Evolutionary conservation across 2,329 filamentous ascomycete genomes (phyloP).

Genomic region (Taxawa tesnikishii): DNA sequence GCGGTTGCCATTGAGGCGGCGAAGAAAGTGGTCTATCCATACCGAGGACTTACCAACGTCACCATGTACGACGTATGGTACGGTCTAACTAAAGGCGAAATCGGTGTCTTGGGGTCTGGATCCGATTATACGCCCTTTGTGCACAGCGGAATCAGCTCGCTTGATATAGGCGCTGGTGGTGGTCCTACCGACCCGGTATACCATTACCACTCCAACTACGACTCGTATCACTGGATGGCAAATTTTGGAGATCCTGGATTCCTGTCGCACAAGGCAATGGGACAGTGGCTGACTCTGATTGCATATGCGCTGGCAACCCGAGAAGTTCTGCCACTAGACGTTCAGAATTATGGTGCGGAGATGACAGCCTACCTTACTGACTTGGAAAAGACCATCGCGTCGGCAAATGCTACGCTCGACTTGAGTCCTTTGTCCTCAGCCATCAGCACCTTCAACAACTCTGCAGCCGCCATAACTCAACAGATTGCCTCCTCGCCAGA

Average conservation of each 20-base stretch:
- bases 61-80: slow-evolving; percentile 56
- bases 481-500: slow-evolving; percentile 30
- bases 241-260: slow-evolving; percentile 57
- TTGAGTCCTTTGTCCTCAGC: too few species aligned
- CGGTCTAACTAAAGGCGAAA: slow-evolving; percentile 38
- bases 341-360: slow-evolving; percentile 22
- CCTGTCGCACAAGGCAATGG: slow-evolving; percentile 42
- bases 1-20: slow-evolving; percentile 58
- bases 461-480: slow-evolving; percentile 35
- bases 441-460: too few species aligned
- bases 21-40: slow-evolving; percentile 48
- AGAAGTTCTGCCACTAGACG: slow-evolving; percentile 28
- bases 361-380: slow-evolving; percentile 28
- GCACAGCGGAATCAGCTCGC: slow-evolving; percentile 36
- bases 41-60: slow-evolving; percentile 58
- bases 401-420: too few species aligned
- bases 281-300: slow-evolving; percentile 32
- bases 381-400: slow-evolving; percentile 43
- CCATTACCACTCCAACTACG: slow-evolving; percentile 77
- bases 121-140: slow-evolving; percentile 42
- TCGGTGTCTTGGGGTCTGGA: slow-evolving; percentile 43
- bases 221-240: slow-evolving; percentile 75
- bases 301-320: slow-evolving; percentile 28
- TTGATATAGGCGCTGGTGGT: slow-evolving; percentile 34
- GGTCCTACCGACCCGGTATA: slow-evolving; percentile 40